Evolutionary conservation across 805 yeast genomes (phyloP).

Genomic region (Schwanniomyces sp.): DNA sequence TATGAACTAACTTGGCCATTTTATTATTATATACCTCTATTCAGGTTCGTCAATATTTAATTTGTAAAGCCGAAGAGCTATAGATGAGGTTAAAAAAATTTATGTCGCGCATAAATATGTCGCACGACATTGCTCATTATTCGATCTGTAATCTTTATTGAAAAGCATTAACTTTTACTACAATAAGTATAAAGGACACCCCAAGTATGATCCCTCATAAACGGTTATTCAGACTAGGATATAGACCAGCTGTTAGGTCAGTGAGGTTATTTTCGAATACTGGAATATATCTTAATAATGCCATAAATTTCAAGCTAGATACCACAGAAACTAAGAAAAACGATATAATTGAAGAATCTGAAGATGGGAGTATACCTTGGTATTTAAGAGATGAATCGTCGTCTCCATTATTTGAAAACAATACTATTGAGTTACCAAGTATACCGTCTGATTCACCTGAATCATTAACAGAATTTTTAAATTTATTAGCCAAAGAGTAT

Average conservation of each 20-base stretch:
- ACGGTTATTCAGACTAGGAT: neutral
- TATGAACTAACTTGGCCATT: conserved; percentile 83
- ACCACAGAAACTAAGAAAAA: neutral
- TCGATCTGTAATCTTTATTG: neutral
- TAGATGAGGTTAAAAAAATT: conserved; percentile 5
- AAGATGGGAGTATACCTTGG: conserved; percentile 49
- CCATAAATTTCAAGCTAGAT: neutral
- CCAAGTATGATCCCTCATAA: neutral
- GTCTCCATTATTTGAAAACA: conserved; percentile 24
- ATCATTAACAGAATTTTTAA: conserved; percentile 44
- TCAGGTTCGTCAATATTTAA: neutral
- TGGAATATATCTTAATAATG: neutral
- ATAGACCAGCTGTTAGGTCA: neutral
- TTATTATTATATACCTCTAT: neutral
- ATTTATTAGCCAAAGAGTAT: conserved; percentile 53
- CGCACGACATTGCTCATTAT: neutral
- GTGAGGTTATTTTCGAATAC: neutral
- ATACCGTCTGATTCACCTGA: conserved; percentile 63
- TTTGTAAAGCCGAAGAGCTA: neutral
- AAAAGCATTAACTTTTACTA: neutral
- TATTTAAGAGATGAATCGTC: conserved; percentile 50
- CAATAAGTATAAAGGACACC: neutral
- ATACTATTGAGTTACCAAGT: conserved; percentile 44
- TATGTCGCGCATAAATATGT: conserved; percentile 1
- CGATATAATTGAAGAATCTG: neutral